A percentile compares a stretch with the other conserved stretches of the same genome.
Evolutionary conservation across 345 rosid species (phyloP).

Genomic region (Chamaenerion angustifolium): DNA sequence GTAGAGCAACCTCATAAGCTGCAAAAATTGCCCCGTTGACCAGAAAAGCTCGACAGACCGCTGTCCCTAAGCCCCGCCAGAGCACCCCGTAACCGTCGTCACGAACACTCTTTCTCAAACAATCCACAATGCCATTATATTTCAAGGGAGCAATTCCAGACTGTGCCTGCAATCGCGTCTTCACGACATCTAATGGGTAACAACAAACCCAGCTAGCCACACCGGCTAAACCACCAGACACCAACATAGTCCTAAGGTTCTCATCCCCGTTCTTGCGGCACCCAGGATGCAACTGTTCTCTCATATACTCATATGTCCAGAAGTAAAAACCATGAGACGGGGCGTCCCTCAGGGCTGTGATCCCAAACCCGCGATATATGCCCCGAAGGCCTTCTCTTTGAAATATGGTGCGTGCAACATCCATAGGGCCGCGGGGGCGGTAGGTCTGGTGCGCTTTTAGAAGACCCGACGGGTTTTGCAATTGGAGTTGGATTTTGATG

Average conservation of each 20-base stretch:
- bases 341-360: slow-evolving; percentile 73
- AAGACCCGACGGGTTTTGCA: slow-evolving; percentile 21
- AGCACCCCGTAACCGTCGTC: slow-evolving; percentile 65
- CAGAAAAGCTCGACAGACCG: slow-evolving; percentile 84
- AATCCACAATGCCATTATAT: slow-evolving; percentile 60
- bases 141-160: slow-evolving; percentile 27
- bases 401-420: slow-evolving; percentile 48
- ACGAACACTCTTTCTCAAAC: slow-evolving; percentile 47
- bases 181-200: slow-evolving; percentile 79
- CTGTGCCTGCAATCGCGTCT: slow-evolving; percentile 59
- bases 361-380: slow-evolving; percentile 54
- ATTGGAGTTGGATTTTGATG: slow-evolving; percentile 74
- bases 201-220: slow-evolving; percentile 87
- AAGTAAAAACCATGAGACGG: slow-evolving; percentile 79
- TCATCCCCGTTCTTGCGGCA: slow-evolving; percentile 69
- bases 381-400: slow-evolving; percentile 47
- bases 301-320: slow-evolving; percentile 75
- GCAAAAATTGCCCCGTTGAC: slow-evolving; percentile 86
- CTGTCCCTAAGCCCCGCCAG: slow-evolving; percentile 93
- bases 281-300: slow-evolving; percentile 80
- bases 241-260: slow-evolving; percentile 56
- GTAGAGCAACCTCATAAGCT: slow-evolving; percentile 72
- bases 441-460: slow-evolving; percentile 11
- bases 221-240: slow-evolving; percentile 81
- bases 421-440: slow-evolving; percentile 32